Conservation (phyloP, 306 rosid genomes). For the Cotoneaster glaucophyllus region DNA sequence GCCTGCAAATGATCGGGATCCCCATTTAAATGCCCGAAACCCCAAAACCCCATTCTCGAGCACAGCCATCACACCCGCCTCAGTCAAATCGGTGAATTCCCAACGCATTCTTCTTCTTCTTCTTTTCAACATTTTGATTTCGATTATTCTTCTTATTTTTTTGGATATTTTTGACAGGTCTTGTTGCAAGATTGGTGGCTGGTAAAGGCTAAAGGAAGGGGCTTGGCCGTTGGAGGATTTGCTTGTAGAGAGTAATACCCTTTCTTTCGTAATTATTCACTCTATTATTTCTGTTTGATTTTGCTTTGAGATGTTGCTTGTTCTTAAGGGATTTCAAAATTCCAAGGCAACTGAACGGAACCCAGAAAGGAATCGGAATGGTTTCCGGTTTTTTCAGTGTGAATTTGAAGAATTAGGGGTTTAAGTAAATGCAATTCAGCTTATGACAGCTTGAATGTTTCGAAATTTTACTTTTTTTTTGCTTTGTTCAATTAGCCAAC, state of each 20-base stretch:
- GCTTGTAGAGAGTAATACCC: conserved; percentile 22
- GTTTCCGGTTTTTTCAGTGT: not conserved
- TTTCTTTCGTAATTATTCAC: not conserved
- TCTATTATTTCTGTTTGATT: not conserved
- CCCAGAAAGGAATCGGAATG: not conserved
- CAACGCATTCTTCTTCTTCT: not conserved
- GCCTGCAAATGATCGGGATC: not conserved
- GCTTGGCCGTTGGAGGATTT: conserved; percentile 38
- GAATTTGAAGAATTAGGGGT: not conserved
- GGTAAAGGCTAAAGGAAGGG: conserved; percentile 16
- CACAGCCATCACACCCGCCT: conserved; percentile 8
- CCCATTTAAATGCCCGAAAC: not conserved
- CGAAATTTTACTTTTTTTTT: not conserved
- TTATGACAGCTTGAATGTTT: not conserved
- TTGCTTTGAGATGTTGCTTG: not conserved
- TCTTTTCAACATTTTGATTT: no score
- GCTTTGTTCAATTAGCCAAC: not conserved
- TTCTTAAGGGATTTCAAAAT: not conserved
- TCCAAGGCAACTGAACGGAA: not conserved
- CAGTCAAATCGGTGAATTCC: conserved; percentile 20
- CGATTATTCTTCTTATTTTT: not conserved
- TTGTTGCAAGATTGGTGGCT: conserved; percentile 45
- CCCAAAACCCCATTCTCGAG: not conserved
- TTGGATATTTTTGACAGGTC: conserved; percentile 5
- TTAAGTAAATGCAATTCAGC: not conserved